Evolutionary conservation across 2,329 filamentous ascomycete species (phyloP), one percentile per base, ranked within the genome.

Genomic region (Botrytis sinoallii): DNA sequence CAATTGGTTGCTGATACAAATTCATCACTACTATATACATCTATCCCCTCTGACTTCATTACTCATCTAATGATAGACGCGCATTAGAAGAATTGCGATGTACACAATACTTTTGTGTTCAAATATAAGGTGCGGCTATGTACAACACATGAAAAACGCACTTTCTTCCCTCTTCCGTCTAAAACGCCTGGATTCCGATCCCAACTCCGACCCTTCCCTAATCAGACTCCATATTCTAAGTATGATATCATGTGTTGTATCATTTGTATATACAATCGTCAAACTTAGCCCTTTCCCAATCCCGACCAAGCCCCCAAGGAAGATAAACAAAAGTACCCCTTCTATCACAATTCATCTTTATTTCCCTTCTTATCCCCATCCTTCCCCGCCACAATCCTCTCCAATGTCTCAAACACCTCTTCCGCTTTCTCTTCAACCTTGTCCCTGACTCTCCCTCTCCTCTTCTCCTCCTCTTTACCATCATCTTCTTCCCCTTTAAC

Each of bases 401-500:
- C 59, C 59, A 61, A 38, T 4, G 59, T 61, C 35, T 61, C 59
- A 10, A 61, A 38, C 22, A 61, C 35, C 22, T 61, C 59, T 38
- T 61, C 59, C 14, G 35, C 59, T 22, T 61, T 61, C 59, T 61
- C 59, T 35, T 61, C 35, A 40, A 61, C 14, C 8, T 61, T 61
- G 35, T 61, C 22, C 35, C 59, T 61, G 2, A 40, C 59, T n/a
- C 59, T 61, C 12, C 59, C 59, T 61, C 35, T 61, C 4, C 59
- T 61, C 14, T 61, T 38, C 35, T 61, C 32, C 59, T 40, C 52
- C 29, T 10, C 48, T 12, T 20, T 20, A 3, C n/a, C 66, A 90
- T 86, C 88, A 91, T 3, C 90, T 85, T 4, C 84, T 88, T 7
- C 9, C 14, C 32, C 61, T 44, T 57, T 68, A 12, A 57, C 61